These are phyloP conservation scores for Talaromyces islandicus DNA, from an alignment of 2,329 filamentous ascomycete genomes.

Conservation along the genomic window DNA sequence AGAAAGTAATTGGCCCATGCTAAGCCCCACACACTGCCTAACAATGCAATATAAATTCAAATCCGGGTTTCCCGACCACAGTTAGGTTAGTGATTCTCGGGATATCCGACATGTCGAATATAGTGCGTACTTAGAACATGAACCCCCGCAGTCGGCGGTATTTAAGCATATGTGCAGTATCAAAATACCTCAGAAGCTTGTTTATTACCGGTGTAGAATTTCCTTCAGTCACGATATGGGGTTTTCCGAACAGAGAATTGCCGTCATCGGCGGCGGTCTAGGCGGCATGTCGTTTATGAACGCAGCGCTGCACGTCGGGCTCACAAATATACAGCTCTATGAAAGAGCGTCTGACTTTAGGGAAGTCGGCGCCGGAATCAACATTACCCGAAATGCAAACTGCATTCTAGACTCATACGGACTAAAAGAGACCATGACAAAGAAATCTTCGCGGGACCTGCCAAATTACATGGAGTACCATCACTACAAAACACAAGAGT, in stretches of 20 bases:
- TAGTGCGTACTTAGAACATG: background rate
- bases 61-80: background rate
- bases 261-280: slow-evolving; percentile 31
- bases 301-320: slow-evolving; percentile 21
- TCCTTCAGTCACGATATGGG: slow-evolving; percentile 15
- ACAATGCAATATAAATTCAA: no score
- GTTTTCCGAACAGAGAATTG: slow-evolving; percentile 24
- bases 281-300: slow-evolving; percentile 33
- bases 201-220: background rate
- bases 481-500: slow-evolving; percentile 21
- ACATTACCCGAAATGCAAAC: slow-evolving; percentile 32
- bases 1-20: no score
- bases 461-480: slow-evolving; percentile 26
- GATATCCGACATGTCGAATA: background rate
- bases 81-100: background rate
- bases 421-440: slow-evolving; percentile 24
- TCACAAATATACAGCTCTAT: slow-evolving; percentile 28
- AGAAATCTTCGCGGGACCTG: slow-evolving; percentile 28
- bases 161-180: background rate
- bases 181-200: background rate
- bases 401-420: slow-evolving; percentile 28
- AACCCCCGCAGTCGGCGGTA: background rate
- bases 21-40: no score
- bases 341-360: slow-evolving; percentile 32
- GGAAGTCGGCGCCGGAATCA: slow-evolving; percentile 34